Base-by-base conservation (phyloP, 306 rosid species). In the Pterocarpus santalinus region DNA sequence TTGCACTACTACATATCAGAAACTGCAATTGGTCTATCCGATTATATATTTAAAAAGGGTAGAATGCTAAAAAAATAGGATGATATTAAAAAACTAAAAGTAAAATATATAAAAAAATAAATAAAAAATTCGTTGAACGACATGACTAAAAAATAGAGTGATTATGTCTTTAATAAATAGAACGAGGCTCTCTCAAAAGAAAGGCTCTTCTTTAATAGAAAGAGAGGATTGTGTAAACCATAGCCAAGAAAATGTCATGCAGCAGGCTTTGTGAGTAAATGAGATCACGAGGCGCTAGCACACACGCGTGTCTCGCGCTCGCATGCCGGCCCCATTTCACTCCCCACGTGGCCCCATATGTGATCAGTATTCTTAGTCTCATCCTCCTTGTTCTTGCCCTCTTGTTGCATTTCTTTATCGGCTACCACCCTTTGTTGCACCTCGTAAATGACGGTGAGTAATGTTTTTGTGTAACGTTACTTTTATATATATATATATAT, bases 281-380 rank as follows among this genome's bases (percentile, higher is more conserved):
- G 77, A 65, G 57, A 34, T 3, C 41, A 73, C 73, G 89, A 89
- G 89, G 95, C 88, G 85, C 44, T 79, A 76, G 73, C 90, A 86
- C 87, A 85, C 81, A 80, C 52, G 91, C 94, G 89, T 91, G 94
- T 91, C 90, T 88, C 82, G 44, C 79, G 97, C 84, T 81, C 53
- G 16, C 86, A 71, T 88, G 97, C 94, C 85, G 88, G 86, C 76
- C 75, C 70, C 77, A 38, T 88, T 90, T 85, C 82, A 62, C 75
- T 64, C 22, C 55, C 46, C 89, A 83, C 85, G 88, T 83, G 88
- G 75, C 41, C 80, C 76, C 85, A 72, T 65, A 58, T 78, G 69
- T 69, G 17, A 32, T 53, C 22, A 57, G 69, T 44, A 22, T 22
- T 22, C 28, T 22, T 22, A 22, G 28, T 22, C 28, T 22, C 28